phyloP scores from a whole-genome alignment of 495 filamentous ascomycete genomes.

The Aspergillus carlsbadensis region DNA sequence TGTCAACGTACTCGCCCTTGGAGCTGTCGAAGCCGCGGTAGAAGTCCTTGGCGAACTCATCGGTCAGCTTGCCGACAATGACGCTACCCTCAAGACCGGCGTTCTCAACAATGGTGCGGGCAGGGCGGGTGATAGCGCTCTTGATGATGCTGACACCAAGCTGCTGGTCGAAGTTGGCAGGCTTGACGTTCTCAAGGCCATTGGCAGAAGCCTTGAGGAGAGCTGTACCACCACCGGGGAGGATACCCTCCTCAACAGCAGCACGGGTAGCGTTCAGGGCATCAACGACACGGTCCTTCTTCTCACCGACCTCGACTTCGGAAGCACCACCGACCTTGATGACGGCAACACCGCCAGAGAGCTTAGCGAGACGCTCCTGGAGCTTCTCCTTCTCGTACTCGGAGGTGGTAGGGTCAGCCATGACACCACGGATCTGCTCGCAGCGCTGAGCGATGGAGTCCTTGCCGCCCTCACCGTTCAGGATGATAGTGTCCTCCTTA shows the following conservation, averaged over 20 bases:
- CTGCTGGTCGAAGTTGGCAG: slow-evolving; percentile 97
- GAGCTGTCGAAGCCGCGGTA: slow-evolving; percentile 96
- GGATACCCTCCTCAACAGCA: slow-evolving; percentile 97
- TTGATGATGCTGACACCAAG: slow-evolving; percentile 97
- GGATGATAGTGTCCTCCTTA: slow-evolving; percentile 98
- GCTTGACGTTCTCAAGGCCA: slow-evolving; percentile 76
- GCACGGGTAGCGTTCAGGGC: slow-evolving; percentile 97
- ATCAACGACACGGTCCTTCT: slow-evolving; percentile 99
- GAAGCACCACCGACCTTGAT: slow-evolving; percentile 98
- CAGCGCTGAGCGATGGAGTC: slow-evolving; percentile 91
- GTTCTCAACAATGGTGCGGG: slow-evolving; percentile 95
- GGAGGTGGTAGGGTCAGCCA: slow-evolving; percentile 86
- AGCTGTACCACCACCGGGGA: slow-evolving; percentile 96
- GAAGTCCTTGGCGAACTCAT: slow-evolving; percentile 90
- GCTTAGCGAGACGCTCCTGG: slow-evolving; percentile 98
- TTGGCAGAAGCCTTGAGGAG: slow-evolving; percentile 95
- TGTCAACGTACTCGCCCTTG: slow-evolving; percentile 97
- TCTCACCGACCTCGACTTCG: slow-evolving; percentile 98
- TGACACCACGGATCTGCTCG: slow-evolving; percentile 98
- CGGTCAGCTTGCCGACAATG: slow-evolving; percentile 95
- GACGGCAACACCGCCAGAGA: slow-evolving; percentile 97
- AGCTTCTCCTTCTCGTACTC: slow-evolving; percentile 99
- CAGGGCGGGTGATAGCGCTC: slow-evolving; percentile 93
- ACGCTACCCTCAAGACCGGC: slow-evolving; percentile 94
- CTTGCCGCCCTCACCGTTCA: slow-evolving; percentile 97